Base-by-base conservation (phyloP, 257 asterid genomes). In the Anisodus tanguticus region DNA sequence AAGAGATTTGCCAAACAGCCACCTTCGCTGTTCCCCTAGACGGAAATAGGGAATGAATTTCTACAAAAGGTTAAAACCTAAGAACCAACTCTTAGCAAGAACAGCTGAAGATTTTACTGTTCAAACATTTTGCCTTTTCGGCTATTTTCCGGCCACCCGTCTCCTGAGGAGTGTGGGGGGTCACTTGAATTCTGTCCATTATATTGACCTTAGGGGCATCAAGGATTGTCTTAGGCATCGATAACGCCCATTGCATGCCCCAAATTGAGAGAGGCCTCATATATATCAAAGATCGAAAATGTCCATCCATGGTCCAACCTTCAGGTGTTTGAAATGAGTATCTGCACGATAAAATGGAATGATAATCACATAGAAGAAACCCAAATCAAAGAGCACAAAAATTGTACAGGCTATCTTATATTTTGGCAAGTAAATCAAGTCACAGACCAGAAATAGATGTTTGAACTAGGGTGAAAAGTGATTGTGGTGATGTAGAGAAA, bases 241-340 rank as follows among this genome's bases (percentile, higher is more conserved):
- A 90, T 58, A 97, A 78, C 2, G 99, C 99, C 87, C 91, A 87
- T 39, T 97, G 99, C 98, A 97, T 97, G 47, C 93, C 98, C 99
- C 99, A 97, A 84, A 97, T 97, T 9, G 98, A 72, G 4, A 97
- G 97, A 2, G 99, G 99, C 83, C 99, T 92, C 99, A 97, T 97
- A 51, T 97, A 97, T 90, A 91, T 86, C 1, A 95, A 93, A n/a
- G 99, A 97, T 19, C 99, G 92, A 53, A 95, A 97, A 86, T 95
- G 98, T 69, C 99, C 99, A n/a, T 89, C 98, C 0, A 64, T 91
- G 0, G 99, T 92, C 99, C 99, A 97, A 26, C 89, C 98, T 88
- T 97, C 99, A 0, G 99, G 99, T 0, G 99, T 97, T 86, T 97
- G 99, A 69, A 97, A 97, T 0, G 98, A 86, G 76, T 97, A 97